Evolutionary conservation across 1,284 basidiomycete genomes (phyloP), one percentile per base, ranked within the genome.

Genomic region (Cutaneotrichosporon sp.): DNA sequence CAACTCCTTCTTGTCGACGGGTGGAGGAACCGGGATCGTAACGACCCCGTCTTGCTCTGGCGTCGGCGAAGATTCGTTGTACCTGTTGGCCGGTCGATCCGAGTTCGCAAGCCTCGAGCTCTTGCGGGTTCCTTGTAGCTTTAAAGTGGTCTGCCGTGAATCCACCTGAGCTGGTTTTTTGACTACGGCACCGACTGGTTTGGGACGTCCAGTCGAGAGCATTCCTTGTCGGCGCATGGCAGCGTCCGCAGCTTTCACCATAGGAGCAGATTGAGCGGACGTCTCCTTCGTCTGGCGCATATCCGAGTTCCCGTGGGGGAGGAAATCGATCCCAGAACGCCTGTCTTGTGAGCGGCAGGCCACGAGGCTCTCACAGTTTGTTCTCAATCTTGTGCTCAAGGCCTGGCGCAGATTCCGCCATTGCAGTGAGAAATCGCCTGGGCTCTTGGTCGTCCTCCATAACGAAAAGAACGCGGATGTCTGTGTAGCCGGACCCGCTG

Each of bases 1-100:
- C 51, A 53, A 32, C 30, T 32, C 13, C 18, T 53, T 53, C 51
- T 53, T 53, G 51, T 53, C 51, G 11, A 51, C 11, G 5, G 49
- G 49, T 13, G 21, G 49, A 13, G 5, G 14, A 10, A 30, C 49
- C 7, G 22, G 5, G 6, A 50, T n/a, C n/a, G n/a, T 8, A 30
- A 30, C 14, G 16, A 5, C 49, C 16, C 18, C 8, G 42, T 46
- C 42, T 8, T 46, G 7, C 18, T 46, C 42, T 2, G 42, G 18
- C 42, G 7, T 16, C 42, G 26, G 49, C 11, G 49, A 50, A 22
- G 49, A 50, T 30, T 26, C 49, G 22, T 30, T 30, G 26, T 50
- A 50, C 49, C 22, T 30, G 14, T n/a, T 16, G 6, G 18, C 5
- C 18, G 49, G 49, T 4, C 22, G 22, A 30, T 26, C 22, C 22